These are phyloP conservation scores for Luffa aegyptiaca DNA, from an alignment of 306 rosid species.

Conservation along the genomic window DNA sequence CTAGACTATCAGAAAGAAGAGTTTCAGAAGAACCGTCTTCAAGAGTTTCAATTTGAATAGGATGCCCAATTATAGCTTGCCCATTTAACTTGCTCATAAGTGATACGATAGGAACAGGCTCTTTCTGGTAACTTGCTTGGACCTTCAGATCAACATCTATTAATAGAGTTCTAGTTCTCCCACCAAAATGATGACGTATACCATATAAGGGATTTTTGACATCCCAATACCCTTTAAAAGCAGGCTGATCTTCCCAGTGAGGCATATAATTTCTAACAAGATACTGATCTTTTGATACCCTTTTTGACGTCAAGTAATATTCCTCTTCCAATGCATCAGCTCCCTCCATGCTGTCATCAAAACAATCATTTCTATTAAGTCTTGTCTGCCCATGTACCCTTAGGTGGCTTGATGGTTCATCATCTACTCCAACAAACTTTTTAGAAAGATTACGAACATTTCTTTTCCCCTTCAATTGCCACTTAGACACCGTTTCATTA, in stretches of 20 bases:
- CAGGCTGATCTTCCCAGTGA: slow-evolving; percentile 67
- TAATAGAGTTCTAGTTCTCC: slow-evolving; percentile 46
- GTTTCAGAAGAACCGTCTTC: slow-evolving; percentile 66
- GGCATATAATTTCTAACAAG: slow-evolving; percentile 21
- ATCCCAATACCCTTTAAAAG: slow-evolving; percentile 54
- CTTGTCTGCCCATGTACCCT: slow-evolving; percentile 17
- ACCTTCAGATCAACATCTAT: slow-evolving; percentile 83
- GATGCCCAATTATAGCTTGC: slow-evolving; percentile 84
- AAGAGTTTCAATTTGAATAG: slow-evolving; percentile 67
- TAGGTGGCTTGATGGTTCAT: slow-evolving; percentile 36
- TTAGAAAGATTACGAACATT: slow-evolving; percentile 63
- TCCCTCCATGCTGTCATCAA: slow-evolving; percentile 32
- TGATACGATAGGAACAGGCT: slow-evolving; percentile 86
- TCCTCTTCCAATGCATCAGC: slow-evolving; percentile 46
- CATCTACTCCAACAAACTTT: slow-evolving; percentile 44
- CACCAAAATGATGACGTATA: slow-evolving; percentile 33
- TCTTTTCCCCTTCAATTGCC: slow-evolving; percentile 93
- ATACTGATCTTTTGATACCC: slow-evolving; percentile 33
- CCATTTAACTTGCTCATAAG: slow-evolving; percentile 82
- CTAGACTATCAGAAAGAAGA: slow-evolving; percentile 52
- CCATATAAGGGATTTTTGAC: slow-evolving; percentile 35
- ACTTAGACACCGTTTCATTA: slow-evolving; percentile 82
- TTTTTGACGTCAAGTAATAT: slow-evolving; percentile 37
- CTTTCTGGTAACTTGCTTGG: slow-evolving; percentile 76
- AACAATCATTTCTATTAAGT: slow-evolving; percentile 22